Conservation (phyloP, 2,329 filamentous ascomycete genomes). For the Metarhizium anisopliae region DNA sequence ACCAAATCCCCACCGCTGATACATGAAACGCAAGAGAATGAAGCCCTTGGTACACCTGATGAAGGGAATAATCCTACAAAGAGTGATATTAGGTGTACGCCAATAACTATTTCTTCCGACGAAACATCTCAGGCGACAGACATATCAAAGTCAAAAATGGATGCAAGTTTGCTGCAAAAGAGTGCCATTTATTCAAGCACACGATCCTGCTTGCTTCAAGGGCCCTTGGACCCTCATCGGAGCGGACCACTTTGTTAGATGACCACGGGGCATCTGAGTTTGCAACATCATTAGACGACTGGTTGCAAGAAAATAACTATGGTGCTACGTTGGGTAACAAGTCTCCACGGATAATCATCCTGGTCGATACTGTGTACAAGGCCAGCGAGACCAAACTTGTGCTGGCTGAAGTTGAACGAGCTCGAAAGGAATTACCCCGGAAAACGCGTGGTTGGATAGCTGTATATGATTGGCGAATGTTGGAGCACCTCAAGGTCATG, state of each 20-base stretch:
- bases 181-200: slow-evolving; percentile 29
- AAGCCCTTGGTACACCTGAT: neutral
- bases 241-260: slow-evolving; percentile 29
- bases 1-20: neutral
- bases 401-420: slow-evolving; percentile 22
- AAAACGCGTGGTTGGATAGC: slow-evolving; percentile 27
- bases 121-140: neutral
- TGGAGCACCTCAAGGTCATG: slow-evolving; percentile 29
- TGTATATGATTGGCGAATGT: slow-evolving; percentile 38
- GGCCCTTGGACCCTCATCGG: slow-evolving; percentile 25
- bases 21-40: neutral
- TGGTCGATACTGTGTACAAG: slow-evolving; percentile 32
- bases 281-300: slow-evolving; percentile 25
- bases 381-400: slow-evolving; percentile 22
- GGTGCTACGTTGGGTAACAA: neutral
- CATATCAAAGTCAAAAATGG: neutral
- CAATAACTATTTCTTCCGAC: neutral
- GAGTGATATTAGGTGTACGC: neutral
- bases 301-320: slow-evolving; percentile 14
- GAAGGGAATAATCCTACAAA: neutral
- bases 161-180: slow-evolving; percentile 23
- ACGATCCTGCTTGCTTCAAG: slow-evolving; percentile 33
- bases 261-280: slow-evolving; percentile 31
- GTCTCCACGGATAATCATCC: slow-evolving; percentile 12
- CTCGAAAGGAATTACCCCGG: slow-evolving; percentile 16